Conservation (phyloP, 2,329 filamentous ascomycete genomes). For the Aschersonia sp. region DNA sequence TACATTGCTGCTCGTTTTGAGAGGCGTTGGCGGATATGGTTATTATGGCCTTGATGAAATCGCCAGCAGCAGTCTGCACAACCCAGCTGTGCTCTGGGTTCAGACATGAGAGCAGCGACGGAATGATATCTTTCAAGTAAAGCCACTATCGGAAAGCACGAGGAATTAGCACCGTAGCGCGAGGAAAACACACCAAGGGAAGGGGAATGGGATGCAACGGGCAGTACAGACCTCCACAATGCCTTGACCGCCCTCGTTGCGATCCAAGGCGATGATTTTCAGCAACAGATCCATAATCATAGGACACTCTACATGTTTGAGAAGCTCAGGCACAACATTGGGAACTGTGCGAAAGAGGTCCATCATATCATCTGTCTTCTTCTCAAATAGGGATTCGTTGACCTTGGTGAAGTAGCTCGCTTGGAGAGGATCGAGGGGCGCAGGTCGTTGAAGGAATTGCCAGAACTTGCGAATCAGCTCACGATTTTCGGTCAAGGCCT, state of each 20-base stretch:
- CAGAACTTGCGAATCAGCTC: conserved; percentile 72
- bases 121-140: conserved; percentile 76
- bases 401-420: conserved; percentile 98
- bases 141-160: conserved; percentile 52
- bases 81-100: conserved; percentile 73
- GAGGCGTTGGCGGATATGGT: conserved; percentile 97
- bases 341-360: conserved; percentile 74
- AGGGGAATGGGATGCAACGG: neutral
- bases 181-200: neutral
- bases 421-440: conserved; percentile 81
- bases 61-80: conserved; percentile 89
- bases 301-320: conserved; percentile 89
- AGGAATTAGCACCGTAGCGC: no score
- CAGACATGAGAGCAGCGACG: conserved; percentile 73
- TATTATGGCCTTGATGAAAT: conserved; percentile 97
- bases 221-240: conserved; percentile 65
- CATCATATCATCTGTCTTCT: conserved; percentile 96
- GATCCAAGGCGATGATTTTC: conserved; percentile 94
- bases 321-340: conserved; percentile 66
- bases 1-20: conserved; percentile 96
- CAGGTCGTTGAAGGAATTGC: conserved; percentile 71
- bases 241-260: conserved; percentile 77
- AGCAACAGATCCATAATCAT: conserved; percentile 97
- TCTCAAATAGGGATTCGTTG: conserved; percentile 93
- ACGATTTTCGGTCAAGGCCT: conserved; percentile 77